Evolutionary conservation across 2,329 filamentous ascomycete species (phyloP).

Genomic region (Falciphora oryzae): DNA sequence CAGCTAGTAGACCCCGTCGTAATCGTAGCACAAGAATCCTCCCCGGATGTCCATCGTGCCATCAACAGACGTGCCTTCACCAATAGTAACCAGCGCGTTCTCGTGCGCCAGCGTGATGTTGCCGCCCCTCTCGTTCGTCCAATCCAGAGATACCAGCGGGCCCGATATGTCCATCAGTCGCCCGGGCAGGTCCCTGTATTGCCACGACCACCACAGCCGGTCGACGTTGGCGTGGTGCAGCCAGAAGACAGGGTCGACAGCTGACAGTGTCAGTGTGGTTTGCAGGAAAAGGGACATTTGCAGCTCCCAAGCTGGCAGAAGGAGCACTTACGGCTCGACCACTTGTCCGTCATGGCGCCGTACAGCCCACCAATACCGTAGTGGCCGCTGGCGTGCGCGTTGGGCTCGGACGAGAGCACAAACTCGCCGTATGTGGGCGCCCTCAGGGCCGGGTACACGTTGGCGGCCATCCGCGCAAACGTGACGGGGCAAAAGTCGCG

Average conservation of each 20-base stretch:
- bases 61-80: conserved; percentile 9
- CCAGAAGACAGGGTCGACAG: conserved; percentile 28
- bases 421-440: conserved; percentile 1
- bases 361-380: conserved; percentile 10
- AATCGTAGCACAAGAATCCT: conserved; percentile 15
- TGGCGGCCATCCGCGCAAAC: neutral
- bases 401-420: conserved; percentile 1
- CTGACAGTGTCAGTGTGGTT: neutral
- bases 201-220: conserved; percentile 28
- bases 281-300: neutral
- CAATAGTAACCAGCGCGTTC: conserved; percentile 10
- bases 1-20: conserved; percentile 7
- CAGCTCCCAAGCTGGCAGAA: too few relatives aligned
- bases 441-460: neutral
- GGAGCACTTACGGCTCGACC: conserved; percentile 9
- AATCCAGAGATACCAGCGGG: conserved; percentile 1
- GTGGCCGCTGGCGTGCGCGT: conserved; percentile 9
- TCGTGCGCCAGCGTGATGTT: conserved; percentile 14
- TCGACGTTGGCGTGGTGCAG: conserved; percentile 30
- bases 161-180: conserved; percentile 14
- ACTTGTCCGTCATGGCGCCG: conserved; percentile 11
- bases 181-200: conserved; percentile 17
- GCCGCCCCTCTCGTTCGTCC: conserved; percentile 3
- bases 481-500: conserved; percentile 7
- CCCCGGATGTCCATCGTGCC: conserved; percentile 17